Evolutionary conservation across 2,329 filamentous ascomycete species (phyloP).

Genomic region (Neoascochyta sp.): DNA sequence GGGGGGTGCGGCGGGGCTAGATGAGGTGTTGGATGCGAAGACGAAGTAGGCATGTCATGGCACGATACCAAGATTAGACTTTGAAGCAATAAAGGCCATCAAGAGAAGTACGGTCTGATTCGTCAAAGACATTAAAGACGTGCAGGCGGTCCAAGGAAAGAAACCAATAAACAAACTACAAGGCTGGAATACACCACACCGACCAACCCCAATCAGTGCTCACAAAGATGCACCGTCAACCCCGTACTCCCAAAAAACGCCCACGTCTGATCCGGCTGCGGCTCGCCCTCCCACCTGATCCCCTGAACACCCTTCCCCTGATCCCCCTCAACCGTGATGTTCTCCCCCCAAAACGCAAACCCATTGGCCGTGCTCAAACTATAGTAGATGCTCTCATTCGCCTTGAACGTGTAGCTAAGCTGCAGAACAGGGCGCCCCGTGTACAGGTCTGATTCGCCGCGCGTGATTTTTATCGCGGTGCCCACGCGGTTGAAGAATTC

Average conservation of each 20-base stretch:
- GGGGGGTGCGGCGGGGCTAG: conserved; percentile 64
- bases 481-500: conserved; percentile 15
- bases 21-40: conserved; percentile 28
- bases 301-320: conserved; percentile 4
- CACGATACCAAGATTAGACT: neutral
- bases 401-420: conserved; percentile 20
- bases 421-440: conserved; percentile 15
- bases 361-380: conserved; percentile 17
- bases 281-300: conserved; percentile 15
- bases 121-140: too few relatives aligned
- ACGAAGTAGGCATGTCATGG: conserved; percentile 7
- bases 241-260: conserved; percentile 15
- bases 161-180: too few relatives aligned
- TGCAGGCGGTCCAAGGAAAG: too few relatives aligned
- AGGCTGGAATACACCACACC: too few relatives aligned
- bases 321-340: conserved; percentile 10
- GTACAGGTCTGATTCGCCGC: conserved; percentile 10
- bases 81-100: neutral
- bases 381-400: conserved; percentile 19
- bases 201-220: too few relatives aligned
- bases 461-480: conserved; percentile 25
- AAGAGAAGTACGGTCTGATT: too few relatives aligned
- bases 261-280: conserved; percentile 9
- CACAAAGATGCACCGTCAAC: conserved; percentile 17
- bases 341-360: conserved; percentile 19